Conservation (phyloP, 805 yeast genomes). For the Scheffersomyces stipitis region DNA sequence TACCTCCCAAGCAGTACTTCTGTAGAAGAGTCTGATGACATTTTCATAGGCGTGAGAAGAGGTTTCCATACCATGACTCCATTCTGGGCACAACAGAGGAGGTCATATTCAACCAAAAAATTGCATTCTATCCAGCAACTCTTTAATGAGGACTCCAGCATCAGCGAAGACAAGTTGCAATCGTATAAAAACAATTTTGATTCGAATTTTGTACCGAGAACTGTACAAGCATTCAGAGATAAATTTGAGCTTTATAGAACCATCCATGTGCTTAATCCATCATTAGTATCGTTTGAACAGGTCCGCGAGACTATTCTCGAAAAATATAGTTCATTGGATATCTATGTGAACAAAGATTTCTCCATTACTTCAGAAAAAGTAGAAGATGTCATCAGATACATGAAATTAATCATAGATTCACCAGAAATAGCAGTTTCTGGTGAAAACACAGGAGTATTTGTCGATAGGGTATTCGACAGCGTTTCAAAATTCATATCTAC, state of each 20-base stretch:
- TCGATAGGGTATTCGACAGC: slow-evolving; percentile 21
- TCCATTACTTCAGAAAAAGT: slow-evolving; percentile 17
- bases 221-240: slow-evolving; percentile 16
- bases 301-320: slow-evolving; percentile 23
- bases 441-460: slow-evolving; percentile 6
- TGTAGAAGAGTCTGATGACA: slow-evolving; percentile 18
- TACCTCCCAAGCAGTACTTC: slow-evolving; percentile 18
- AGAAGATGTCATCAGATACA: slow-evolving; percentile 29
- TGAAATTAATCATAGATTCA: slow-evolving; percentile 36
- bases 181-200: slow-evolving; percentile 13
- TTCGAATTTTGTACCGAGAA: slow-evolving; percentile 3
- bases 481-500: slow-evolving; percentile 28
- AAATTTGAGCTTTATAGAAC: slow-evolving; percentile 23
- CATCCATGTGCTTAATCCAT: slow-evolving; percentile 26
- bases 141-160: background rate
- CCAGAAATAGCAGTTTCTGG: slow-evolving; percentile 16
- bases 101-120: background rate
- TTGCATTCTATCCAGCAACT: background rate
- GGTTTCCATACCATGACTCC: slow-evolving; percentile 38
- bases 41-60: slow-evolving; percentile 21
- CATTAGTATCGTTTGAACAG: slow-evolving; percentile 21
- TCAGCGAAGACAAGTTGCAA: background rate
- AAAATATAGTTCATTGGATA: slow-evolving; percentile 24
- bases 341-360: slow-evolving; percentile 7
- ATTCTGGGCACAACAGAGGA: slow-evolving; percentile 1